Evolutionary conservation across 768 basidiomycete species (phyloP).

Genomic region (Leccinum subgranulosum): DNA sequence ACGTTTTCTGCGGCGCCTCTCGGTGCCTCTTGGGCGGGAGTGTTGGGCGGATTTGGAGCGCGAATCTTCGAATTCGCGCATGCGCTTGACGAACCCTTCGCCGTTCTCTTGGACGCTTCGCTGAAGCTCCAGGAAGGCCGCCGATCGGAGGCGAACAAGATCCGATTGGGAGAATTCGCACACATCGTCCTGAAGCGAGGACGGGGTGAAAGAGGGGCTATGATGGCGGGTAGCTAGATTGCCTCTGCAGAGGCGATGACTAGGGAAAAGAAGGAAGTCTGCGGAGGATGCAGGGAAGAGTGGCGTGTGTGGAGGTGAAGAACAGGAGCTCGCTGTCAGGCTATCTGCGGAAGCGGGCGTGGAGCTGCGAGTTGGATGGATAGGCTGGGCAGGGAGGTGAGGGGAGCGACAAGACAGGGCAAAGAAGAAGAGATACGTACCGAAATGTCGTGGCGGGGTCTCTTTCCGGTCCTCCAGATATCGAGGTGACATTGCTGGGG

Average conservation of each 20-base stretch:
- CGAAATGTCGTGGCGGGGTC: conserved; percentile 45
- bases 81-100: conserved; percentile 65
- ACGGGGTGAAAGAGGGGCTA: conserved; percentile 23
- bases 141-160: conserved; percentile 49
- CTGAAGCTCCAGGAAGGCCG: conserved; percentile 64
- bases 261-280: conserved; percentile 46
- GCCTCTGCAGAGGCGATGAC: conserved; percentile 12
- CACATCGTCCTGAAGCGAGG: conserved; percentile 18
- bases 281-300: conserved; percentile 46
- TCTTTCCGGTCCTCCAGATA: conserved; percentile 52
- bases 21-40: conserved; percentile 37
- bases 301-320: conserved; percentile 32
- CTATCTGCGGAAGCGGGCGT: conserved; percentile 31
- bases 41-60: conserved; percentile 41
- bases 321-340: conserved; percentile 19
- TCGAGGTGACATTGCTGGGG: conserved; percentile 53
- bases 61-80: conserved; percentile 67
- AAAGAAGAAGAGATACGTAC: conserved; percentile 31
- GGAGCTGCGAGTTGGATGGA: conserved; percentile 26
- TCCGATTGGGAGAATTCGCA: conserved; percentile 27
- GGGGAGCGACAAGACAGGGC: conserved; percentile 3
- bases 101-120: conserved; percentile 60
- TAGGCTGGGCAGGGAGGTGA: conserved; percentile 10
- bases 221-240: conserved; percentile 7
- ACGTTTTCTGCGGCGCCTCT: conserved; percentile 43